Conservation (phyloP, 371 early-diverging fungal genomes). For the Circinella umbellata region DNA sequence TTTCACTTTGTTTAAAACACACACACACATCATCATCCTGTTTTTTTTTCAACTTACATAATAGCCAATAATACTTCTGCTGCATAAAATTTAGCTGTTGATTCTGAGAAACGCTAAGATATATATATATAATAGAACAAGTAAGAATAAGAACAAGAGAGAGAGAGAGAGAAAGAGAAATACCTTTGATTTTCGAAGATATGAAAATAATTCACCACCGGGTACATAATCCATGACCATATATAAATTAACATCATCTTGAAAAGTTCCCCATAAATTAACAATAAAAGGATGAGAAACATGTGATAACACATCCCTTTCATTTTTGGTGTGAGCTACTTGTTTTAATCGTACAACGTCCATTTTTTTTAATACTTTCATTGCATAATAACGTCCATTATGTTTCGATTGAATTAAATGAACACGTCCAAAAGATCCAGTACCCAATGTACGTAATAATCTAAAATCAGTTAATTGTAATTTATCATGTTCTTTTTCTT, state of each 20-base stretch:
- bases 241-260: conserved; percentile 84
- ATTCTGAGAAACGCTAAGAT: conserved; percentile 77
- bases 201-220: conserved; percentile 92
- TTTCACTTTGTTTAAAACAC: conserved; percentile 56
- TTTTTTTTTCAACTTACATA: conserved; percentile 50
- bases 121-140: too few species aligned
- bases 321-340: conserved; percentile 91
- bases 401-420: conserved; percentile 83
- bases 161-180: too few species aligned
- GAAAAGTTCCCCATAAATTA: conserved; percentile 85
- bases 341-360: conserved; percentile 94
- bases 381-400: conserved; percentile 89
- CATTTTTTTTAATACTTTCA: conserved; percentile 90
- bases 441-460: conserved; percentile 86
- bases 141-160: too few species aligned
- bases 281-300: conserved; percentile 92
- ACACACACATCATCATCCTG: too few species aligned
- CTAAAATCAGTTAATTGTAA: conserved; percentile 69
- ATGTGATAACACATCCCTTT: conserved; percentile 85
- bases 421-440: conserved; percentile 98
- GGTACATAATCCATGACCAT: conserved; percentile 95
- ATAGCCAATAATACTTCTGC: conserved; percentile 77
- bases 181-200: conserved; percentile 60
- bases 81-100: conserved; percentile 87
- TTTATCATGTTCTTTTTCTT: conserved; percentile 39